These are phyloP conservation scores for Colletotrichum ledebouriae DNA, from an alignment of 2,329 filamentous ascomycete genomes.

Conservation along the genomic window DNA sequence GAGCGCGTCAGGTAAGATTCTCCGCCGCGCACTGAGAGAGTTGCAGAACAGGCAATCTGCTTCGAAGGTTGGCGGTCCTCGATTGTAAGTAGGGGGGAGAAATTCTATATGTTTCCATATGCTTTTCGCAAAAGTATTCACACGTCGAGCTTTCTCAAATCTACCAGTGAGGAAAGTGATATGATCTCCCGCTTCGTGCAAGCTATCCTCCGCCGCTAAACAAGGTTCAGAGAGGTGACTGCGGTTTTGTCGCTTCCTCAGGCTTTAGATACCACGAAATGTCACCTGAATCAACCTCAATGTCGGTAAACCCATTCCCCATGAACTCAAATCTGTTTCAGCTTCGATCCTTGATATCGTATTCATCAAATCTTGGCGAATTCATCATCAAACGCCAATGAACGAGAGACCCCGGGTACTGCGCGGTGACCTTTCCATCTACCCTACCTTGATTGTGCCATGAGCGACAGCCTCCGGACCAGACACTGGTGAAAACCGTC, in stretches of 20 bases:
- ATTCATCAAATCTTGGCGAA: constrained; percentile 17
- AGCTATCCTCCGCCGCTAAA: neutral
- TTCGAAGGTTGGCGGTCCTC: neutral
- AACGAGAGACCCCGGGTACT: constrained; percentile 21
- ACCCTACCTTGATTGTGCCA: constrained; percentile 11
- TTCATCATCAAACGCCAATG: constrained; percentile 25
- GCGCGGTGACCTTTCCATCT: constrained; percentile 16
- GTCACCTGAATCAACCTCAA: neutral
- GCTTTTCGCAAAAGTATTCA: no score
- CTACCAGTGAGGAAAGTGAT: no score
- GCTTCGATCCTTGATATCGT: constrained; percentile 11
- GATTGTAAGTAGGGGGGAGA: no score
- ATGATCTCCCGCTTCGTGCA: no score
- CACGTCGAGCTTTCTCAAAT: no score
- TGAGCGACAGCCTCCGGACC: neutral
- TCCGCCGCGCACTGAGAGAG: constrained; percentile 66
- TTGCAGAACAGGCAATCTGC: neutral
- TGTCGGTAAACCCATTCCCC: constrained; percentile 20
- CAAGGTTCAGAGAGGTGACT: constrained; percentile 10
- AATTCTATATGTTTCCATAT: no score
- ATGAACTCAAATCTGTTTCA: constrained; percentile 22
- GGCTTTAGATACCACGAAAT: constrained; percentile 24
- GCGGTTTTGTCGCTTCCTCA: constrained; percentile 17
- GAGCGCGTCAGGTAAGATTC: constrained; percentile 72
- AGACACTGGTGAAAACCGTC: no score